Evolutionary conservation across 768 basidiomycete genomes (phyloP).

Genomic region (Suillus subluteus): DNA sequence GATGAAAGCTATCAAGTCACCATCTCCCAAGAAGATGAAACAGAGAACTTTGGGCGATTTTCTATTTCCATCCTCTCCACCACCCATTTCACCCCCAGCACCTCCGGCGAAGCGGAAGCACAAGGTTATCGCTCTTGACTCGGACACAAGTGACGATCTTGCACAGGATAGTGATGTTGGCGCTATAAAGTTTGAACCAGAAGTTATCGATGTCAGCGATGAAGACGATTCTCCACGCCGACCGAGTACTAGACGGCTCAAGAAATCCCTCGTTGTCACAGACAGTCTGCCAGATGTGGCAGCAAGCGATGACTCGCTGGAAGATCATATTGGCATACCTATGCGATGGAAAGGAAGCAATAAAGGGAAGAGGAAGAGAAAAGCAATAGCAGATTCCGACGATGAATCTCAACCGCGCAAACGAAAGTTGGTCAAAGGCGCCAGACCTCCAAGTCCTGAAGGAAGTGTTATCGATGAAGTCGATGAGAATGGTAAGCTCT

Average conservation of each 20-base stretch:
- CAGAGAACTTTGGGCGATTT: conserved; percentile 49
- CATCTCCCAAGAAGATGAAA: conserved; percentile 34
- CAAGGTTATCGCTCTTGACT: conserved; percentile 15
- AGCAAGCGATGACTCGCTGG: conserved; percentile 27
- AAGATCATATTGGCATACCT: conserved; percentile 22
- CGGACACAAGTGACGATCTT: conserved; percentile 25
- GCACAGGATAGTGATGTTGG: conserved; percentile 49
- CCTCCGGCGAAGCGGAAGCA: conserved; percentile 16
- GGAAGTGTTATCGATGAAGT: conserved; percentile 51
- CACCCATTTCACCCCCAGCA: conserved; percentile 21
- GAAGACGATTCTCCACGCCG: conserved; percentile 30
- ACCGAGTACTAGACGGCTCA: conserved; percentile 21
- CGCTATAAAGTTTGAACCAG: conserved; percentile 53
- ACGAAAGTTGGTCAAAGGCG: conserved; percentile 48
- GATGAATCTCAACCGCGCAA: conserved; percentile 39
- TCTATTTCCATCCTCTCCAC: conserved; percentile 33
- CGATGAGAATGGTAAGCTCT: conserved; percentile 57
- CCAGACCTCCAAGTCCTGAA: conserved; percentile 45
- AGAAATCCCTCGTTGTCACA: conserved; percentile 17
- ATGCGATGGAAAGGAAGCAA: conserved; percentile 25
- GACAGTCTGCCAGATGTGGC: conserved; percentile 19
- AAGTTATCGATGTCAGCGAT: conserved; percentile 25
- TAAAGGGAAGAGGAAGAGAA: conserved; percentile 26
- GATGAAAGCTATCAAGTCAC: conserved; percentile 24
- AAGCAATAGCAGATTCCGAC: conserved; percentile 34